phyloP scores from a whole-genome alignment of 2,329 filamentous ascomycete genomes.

The Sporothrix globosa region DNA sequence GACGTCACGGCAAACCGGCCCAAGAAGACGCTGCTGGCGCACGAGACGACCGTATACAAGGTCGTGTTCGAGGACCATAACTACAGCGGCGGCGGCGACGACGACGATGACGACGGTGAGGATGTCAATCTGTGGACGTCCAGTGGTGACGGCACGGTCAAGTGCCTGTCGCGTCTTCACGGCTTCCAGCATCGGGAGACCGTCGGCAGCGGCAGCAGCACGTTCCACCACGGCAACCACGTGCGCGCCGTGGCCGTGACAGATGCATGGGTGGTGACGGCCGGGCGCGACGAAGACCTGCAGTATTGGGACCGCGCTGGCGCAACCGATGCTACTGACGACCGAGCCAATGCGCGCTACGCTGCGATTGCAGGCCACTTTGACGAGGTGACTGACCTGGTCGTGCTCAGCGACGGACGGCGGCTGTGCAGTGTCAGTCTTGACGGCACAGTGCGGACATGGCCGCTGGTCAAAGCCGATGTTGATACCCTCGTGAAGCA shows the following conservation, averaged over 20 bases:
- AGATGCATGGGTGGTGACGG: constrained; percentile 80
- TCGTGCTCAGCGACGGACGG: constrained; percentile 60
- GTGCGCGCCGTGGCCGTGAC: constrained; percentile 79
- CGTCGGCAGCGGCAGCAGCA: constrained; percentile 63
- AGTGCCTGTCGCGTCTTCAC: constrained; percentile 71
- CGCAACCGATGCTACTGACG: constrained; percentile 88
- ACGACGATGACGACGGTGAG: constrained; percentile 61
- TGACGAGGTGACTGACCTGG: constrained; percentile 85
- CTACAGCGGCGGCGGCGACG: constrained; percentile 48
- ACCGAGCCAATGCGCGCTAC: constrained; percentile 65
- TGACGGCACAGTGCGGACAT: constrained; percentile 83
- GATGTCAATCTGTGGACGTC: constrained; percentile 86
- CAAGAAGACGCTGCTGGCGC: constrained; percentile 61
- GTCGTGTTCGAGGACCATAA: constrained; percentile 60
- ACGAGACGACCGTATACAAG: constrained; percentile 89
- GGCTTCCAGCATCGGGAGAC: constrained; percentile 52
- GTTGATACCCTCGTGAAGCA: constrained; percentile 56
- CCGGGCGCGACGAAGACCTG: constrained; percentile 87
- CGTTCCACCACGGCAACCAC: constrained; percentile 81
- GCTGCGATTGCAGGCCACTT: constrained; percentile 82
- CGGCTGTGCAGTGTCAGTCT: constrained; percentile 80
- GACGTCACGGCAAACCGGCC: background rate
- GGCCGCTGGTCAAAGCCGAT: constrained; percentile 69
- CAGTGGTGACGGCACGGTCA: constrained; percentile 85
- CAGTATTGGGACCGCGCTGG: constrained; percentile 85